These are phyloP conservation scores for Aspergillus sp. DNA, from an alignment of 2,329 filamentous ascomycete genomes.

Conservation along the genomic window DNA sequence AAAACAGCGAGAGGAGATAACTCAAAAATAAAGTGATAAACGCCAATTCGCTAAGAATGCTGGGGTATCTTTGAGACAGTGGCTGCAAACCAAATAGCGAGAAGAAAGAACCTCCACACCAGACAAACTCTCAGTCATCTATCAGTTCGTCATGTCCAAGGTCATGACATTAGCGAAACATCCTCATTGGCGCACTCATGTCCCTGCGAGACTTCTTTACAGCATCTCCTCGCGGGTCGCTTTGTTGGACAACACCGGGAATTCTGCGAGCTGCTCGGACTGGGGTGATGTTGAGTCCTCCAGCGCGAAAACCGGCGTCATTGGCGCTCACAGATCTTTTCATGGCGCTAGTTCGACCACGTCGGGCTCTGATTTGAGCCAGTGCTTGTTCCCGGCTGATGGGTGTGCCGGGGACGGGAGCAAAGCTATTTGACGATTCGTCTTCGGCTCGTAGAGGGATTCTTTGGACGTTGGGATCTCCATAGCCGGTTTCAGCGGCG, in stretches of 20 bases:
- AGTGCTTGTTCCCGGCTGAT: slow-evolving; percentile 54
- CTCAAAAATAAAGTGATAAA: slow-evolving; percentile 12
- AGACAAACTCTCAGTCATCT: not conserved
- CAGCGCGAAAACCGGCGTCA: slow-evolving; percentile 37
- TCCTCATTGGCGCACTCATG: slow-evolving; percentile 43
- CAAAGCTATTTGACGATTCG: slow-evolving; percentile 26
- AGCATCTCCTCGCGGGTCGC: slow-evolving; percentile 33
- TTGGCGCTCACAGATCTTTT: slow-evolving; percentile 47
- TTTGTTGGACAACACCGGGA: slow-evolving; percentile 38
- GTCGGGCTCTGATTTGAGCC: slow-evolving; percentile 54
- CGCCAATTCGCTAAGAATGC: slow-evolving; percentile 27
- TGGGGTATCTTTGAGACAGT: slow-evolving; percentile 34
- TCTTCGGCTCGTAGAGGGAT: slow-evolving; percentile 39
- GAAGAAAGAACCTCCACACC: slow-evolving; percentile 13
- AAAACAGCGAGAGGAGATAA: slow-evolving; percentile 4
- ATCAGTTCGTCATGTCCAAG: not conserved
- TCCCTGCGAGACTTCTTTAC: slow-evolving; percentile 40
- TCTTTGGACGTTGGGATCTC: slow-evolving; percentile 33
- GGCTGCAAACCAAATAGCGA: slow-evolving; percentile 15
- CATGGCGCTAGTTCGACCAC: slow-evolving; percentile 50
- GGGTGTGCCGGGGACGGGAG: slow-evolving; percentile 46
- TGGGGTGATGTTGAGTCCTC: slow-evolving; percentile 31
- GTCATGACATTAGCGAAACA: slow-evolving; percentile 32
- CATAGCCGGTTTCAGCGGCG: not conserved
- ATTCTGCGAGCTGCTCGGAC: slow-evolving; percentile 35